Evolutionary conservation across 2,329 filamentous ascomycete species (phyloP).

Genomic region (Monosporascus ibericus): DNA sequence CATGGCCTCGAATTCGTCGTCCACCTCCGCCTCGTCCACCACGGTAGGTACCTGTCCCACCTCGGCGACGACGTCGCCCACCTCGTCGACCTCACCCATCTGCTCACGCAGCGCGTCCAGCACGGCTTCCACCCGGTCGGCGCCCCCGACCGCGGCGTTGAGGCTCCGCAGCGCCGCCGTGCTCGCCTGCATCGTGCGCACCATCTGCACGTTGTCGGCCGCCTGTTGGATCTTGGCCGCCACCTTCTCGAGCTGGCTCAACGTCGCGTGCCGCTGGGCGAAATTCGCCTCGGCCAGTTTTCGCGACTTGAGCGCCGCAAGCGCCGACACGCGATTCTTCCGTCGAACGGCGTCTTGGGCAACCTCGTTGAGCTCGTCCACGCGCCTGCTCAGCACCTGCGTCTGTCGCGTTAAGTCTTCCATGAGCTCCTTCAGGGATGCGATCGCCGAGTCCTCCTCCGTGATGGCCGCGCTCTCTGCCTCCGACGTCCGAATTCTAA

Average conservation of each 20-base stretch:
- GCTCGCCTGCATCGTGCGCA: conserved; percentile 76
- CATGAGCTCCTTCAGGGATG: conserved; percentile 74
- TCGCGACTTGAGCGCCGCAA: conserved; percentile 74
- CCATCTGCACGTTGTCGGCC: conserved; percentile 73
- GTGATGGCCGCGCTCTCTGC: conserved; percentile 48
- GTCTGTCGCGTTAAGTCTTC: conserved; percentile 69
- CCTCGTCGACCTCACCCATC: conserved; percentile 77
- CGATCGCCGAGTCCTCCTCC: conserved; percentile 74
- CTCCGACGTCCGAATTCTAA: conserved; percentile 63
- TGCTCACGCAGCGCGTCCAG: conserved; percentile 71
- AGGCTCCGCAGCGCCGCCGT: conserved; percentile 65
- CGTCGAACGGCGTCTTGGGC: conserved; percentile 65
- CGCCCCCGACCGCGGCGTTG: conserved; percentile 71
- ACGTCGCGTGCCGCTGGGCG: conserved; percentile 62
- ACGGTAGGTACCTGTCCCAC: conserved; percentile 33
- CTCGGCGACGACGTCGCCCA: conserved; percentile 71
- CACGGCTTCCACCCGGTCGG: conserved; percentile 67
- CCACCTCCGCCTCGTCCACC: conserved; percentile 77
- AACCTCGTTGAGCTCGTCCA: conserved; percentile 56
- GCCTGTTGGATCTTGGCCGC: conserved; percentile 82
- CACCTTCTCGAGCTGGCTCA: conserved; percentile 77
- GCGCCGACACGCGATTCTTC: conserved; percentile 69
- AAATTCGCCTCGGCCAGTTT: conserved; percentile 75
- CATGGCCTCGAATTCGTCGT: conserved; percentile 78
- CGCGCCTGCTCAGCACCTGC: conserved; percentile 56